phyloP scores from a whole-genome alignment of 208 protist genomes.

The Crithidia thermophila region DNA sequence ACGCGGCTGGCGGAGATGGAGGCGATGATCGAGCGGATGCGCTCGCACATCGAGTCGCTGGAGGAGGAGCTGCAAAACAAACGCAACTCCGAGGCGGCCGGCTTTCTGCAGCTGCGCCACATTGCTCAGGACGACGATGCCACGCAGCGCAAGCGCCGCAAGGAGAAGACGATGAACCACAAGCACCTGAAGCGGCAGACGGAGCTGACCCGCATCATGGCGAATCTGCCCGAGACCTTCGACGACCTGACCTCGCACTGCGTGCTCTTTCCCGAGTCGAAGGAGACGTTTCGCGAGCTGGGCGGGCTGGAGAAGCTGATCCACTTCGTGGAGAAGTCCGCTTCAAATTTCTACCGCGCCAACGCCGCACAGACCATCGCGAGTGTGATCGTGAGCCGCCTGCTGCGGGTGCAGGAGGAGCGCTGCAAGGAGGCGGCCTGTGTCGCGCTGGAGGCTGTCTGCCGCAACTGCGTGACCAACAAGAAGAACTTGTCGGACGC shows the following conservation, averaged over 20 bases:
- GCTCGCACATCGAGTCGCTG: conserved; percentile 79
- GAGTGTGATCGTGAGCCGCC: conserved; percentile 79
- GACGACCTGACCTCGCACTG: conserved; percentile 93
- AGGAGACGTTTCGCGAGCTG: conserved; percentile 81
- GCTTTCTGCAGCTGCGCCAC: conserved; percentile 83
- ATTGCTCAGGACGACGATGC: conserved; percentile 59
- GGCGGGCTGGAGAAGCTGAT: conserved; percentile 82
- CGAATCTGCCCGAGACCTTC: conserved; percentile 89
- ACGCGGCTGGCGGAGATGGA: conserved; percentile 93
- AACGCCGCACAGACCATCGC: conserved; percentile 89
- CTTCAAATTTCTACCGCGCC: conserved; percentile 84
- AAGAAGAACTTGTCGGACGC: conserved; percentile 54
- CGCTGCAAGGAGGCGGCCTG: conserved; percentile 91
- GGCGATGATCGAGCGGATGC: conserved; percentile 93
- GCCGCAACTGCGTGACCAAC: conserved; percentile 74
- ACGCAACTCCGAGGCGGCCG: conserved; percentile 52
- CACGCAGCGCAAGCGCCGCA: conserved; percentile 11
- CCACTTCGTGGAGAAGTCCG: conserved; percentile 80
- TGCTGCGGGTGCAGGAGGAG: conserved; percentile 88
- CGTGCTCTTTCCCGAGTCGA: conserved; percentile 86
- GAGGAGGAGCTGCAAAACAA: conserved; percentile 82
- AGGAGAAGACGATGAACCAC: conserved; percentile 21
- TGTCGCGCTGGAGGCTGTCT: conserved; percentile 85
- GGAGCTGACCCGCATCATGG: conserved; percentile 89
- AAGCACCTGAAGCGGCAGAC: conserved; percentile 84